Base-by-base conservation (phyloP, 108 stramenopile genomes). In the Nannochloropsis oceanica region DNA sequence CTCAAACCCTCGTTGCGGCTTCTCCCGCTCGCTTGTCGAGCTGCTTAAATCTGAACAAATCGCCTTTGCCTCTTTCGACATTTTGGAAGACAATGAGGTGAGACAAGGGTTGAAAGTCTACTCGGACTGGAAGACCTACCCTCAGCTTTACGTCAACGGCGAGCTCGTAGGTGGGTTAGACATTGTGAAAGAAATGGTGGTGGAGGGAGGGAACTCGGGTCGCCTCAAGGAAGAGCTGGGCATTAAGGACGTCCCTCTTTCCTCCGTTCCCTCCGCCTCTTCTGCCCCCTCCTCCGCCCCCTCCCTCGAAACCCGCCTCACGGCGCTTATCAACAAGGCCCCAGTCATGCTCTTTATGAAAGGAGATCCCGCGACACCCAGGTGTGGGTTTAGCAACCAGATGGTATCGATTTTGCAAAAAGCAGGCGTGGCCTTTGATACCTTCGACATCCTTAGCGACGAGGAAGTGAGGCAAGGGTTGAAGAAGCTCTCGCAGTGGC, bases 111-210 rank as follows among this genome's bases (percentile, higher is more conserved):
- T 98, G 80, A 98, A 98, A 87, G 88, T 86, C 44, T 97, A 81
- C 80, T 44, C 79, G 22, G 94, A 97, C 87, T 98, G 97, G 97
- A 96, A 95, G n/a, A 98, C 97, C 8, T 98, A 92, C 89, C 97
- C 96, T 11, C 96, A 98, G 91, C 91, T 99, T 27, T 99, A 98
- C 91, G 94, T 95, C 22, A 92, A 96, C 81, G 99, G 97, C 59
- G 95, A 96, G 87, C 92, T 99, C 79, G 87, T 98, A 1, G 99
- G 99, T 73, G 99, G 99, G 12, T 90, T 99, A 73, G 99, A 99
- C 89, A 95, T 99, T 87, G 91, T 96, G 80, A 93, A 93, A 84
- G 97, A 99, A 90, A 91, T 99, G 92, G 91, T 89, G 5, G 46
- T 89, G 20, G 82, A 87, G 27, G 91, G 86, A 18, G 89, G 88